A percentile compares a stretch with the other conserved stretches of the same genome.
phyloP scores from a whole-genome alignment of 2,329 filamentous ascomycete species.

The Aspergillus intermedius region DNA sequence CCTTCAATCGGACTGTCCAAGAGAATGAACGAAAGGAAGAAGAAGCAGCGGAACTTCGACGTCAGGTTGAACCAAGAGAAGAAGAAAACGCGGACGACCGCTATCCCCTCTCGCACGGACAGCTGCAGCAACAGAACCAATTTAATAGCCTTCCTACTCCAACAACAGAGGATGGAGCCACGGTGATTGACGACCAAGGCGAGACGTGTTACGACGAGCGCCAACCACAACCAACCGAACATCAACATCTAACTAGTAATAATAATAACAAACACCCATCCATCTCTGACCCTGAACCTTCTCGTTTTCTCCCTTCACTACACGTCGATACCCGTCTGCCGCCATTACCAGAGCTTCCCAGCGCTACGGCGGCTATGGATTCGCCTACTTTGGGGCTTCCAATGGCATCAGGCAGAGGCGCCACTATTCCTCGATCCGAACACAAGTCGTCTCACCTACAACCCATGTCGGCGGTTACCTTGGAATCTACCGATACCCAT shows the following conservation, averaged over 20 bases:
- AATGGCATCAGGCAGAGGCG: constrained; percentile 7
- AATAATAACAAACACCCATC: not conserved
- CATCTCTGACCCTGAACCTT: not conserved
- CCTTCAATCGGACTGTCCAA: constrained; percentile 76
- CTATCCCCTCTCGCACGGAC: constrained; percentile 19
- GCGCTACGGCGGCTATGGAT: constrained; percentile 26
- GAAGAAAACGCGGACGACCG: constrained; percentile 45
- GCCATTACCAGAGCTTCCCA: constrained; percentile 1
- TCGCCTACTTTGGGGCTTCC: constrained; percentile 39
- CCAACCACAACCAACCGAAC: constrained; percentile 1
- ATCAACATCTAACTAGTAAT: not conserved
- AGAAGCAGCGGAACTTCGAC: constrained; percentile 48
- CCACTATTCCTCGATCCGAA: constrained; percentile 3
- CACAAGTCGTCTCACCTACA: constrained; percentile 4
- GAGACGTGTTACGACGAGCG: constrained; percentile 10
- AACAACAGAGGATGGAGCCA: constrained; percentile 16
- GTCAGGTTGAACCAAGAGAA: constrained; percentile 27
- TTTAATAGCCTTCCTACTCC: constrained; percentile 3
- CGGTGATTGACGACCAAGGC: constrained; percentile 15
- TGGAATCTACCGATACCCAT: constrained; percentile 57
- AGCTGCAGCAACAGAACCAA: constrained; percentile 9
- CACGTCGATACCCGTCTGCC: constrained; percentile 20
- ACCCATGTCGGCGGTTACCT: constrained; percentile 47
- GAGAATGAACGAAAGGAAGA: constrained; percentile 56
- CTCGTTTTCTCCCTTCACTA: constrained; percentile 16